These are phyloP conservation scores for Termitomyces sp. DNA, from an alignment of 768 basidiomycete genomes.

Conservation along the genomic window DNA sequence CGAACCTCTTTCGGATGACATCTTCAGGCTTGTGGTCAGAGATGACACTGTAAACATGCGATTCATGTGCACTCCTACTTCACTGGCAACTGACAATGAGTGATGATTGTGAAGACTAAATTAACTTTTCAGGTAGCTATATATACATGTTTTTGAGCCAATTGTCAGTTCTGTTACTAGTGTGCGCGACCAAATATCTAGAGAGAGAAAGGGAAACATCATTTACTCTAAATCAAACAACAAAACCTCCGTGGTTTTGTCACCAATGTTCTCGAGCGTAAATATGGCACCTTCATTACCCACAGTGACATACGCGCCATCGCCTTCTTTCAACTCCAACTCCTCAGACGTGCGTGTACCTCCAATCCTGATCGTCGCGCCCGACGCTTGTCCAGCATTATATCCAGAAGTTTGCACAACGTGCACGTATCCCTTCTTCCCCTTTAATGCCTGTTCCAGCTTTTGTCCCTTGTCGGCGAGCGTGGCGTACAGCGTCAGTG, in stretches of 20 bases:
- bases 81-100: no score
- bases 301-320: constrained; percentile 71
- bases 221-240: constrained; percentile 69
- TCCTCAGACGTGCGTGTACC: constrained; percentile 27
- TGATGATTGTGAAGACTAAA: no score
- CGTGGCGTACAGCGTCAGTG: constrained; percentile 68
- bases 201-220: not conserved
- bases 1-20: no score
- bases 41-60: no score
- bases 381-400: constrained; percentile 49
- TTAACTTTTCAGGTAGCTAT: no score
- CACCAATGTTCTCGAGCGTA: constrained; percentile 59
- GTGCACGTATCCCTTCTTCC: constrained; percentile 74
- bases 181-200: no score
- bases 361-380: constrained; percentile 51
- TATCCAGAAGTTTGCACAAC: constrained; percentile 84
- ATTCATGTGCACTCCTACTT: no score
- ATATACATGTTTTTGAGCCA: no score
- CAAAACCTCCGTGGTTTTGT: constrained; percentile 63
- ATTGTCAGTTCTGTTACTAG: no score
- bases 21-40: no score
- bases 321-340: constrained; percentile 73
- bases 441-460: constrained; percentile 46
- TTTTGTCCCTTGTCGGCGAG: constrained; percentile 54
- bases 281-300: constrained; percentile 34